These are phyloP conservation scores for Apiotrichum porosum DNA, from an alignment of 1,284 basidiomycete species.

Conservation along the genomic window DNA sequence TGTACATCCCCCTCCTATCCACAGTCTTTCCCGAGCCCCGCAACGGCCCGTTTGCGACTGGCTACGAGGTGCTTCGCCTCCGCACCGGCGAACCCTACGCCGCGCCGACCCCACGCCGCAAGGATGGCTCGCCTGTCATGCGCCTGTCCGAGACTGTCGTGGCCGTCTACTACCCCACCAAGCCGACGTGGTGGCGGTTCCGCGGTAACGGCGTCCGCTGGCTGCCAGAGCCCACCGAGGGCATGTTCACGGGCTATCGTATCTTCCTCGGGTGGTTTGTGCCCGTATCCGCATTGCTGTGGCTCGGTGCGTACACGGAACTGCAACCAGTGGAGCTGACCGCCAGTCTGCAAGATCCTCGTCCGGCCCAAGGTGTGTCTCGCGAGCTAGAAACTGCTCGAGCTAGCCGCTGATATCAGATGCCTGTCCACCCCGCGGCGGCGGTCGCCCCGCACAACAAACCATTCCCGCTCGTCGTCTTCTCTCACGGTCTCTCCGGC, in stretches of 20 bases:
- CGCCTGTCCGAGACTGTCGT: neutral
- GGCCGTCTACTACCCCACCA: neutral
- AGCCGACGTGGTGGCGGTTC: no score
- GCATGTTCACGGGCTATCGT: neutral
- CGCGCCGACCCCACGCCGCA: neutral
- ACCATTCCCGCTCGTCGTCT: slow-evolving; percentile 66
- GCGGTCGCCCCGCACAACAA: neutral
- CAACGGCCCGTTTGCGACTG: neutral
- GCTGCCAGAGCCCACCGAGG: neutral
- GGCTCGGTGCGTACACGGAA: neutral
- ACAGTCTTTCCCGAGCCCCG: neutral
- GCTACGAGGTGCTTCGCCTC: neutral
- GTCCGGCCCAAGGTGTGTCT: neutral
- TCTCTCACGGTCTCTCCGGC: slow-evolving; percentile 77
- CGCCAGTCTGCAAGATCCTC: neutral
- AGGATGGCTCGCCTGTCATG: neutral
- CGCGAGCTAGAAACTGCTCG: no score
- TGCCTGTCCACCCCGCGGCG: neutral
- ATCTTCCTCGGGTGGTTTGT: neutral
- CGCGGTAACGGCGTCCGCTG: neutral
- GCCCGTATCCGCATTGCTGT: no score
- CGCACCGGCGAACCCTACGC: neutral
- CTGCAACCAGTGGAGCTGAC: no score
- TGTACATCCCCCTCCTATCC: slow-evolving; percentile 1
- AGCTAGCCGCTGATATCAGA: no score